Evolutionary conservation across 202 grass and related monocot genomes (phyloP).

Genomic region (Zoysia matrella): DNA sequence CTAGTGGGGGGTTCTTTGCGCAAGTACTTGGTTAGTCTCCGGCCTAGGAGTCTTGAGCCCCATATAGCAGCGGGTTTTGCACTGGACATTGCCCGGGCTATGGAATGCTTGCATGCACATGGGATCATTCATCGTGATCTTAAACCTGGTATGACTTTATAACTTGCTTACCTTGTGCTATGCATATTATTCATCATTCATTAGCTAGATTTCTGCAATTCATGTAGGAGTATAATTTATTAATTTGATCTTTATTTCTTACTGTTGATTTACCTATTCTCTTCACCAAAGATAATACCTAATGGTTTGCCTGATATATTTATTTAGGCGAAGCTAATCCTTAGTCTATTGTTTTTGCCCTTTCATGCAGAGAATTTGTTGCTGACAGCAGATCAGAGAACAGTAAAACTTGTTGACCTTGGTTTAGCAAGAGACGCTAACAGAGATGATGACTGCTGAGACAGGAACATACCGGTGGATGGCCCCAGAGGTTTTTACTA

Average conservation of each 20-base stretch:
- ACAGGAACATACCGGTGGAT: slow-evolving; percentile 66
- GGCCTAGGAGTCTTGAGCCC: slow-evolving; percentile 85
- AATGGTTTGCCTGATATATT: slow-evolving; percentile 23
- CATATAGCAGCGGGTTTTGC: slow-evolving; percentile 78
- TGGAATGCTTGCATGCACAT: slow-evolving; percentile 98
- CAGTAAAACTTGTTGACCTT: slow-evolving; percentile 96
- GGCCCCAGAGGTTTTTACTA: slow-evolving; percentile 58
- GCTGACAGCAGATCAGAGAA: slow-evolving; percentile 84
- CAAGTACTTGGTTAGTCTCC: slow-evolving; percentile 83
- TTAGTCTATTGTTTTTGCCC: slow-evolving; percentile 18
- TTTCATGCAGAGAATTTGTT: slow-evolving; percentile 80
- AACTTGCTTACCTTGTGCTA: not conserved
- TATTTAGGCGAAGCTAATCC: slow-evolving; percentile 42
- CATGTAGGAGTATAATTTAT: not conserved
- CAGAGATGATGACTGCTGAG: slow-evolving; percentile 99
- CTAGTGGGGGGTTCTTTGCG: slow-evolving; percentile 87
- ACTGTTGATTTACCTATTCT: slow-evolving; percentile 2
- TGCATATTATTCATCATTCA: slow-evolving; percentile 17
- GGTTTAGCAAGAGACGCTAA: slow-evolving; percentile 99
- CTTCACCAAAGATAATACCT: slow-evolving; percentile 5
- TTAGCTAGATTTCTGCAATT: slow-evolving; percentile 32
- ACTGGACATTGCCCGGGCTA: slow-evolving; percentile 87
- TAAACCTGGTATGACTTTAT: slow-evolving; percentile 79
- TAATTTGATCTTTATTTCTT: slow-evolving; percentile 11
- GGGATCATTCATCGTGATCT: slow-evolving; percentile 99